These are phyloP conservation scores for Symbiotaphrina buchneri DNA, from an alignment of 495 filamentous ascomycete species.

Conservation along the genomic window DNA sequence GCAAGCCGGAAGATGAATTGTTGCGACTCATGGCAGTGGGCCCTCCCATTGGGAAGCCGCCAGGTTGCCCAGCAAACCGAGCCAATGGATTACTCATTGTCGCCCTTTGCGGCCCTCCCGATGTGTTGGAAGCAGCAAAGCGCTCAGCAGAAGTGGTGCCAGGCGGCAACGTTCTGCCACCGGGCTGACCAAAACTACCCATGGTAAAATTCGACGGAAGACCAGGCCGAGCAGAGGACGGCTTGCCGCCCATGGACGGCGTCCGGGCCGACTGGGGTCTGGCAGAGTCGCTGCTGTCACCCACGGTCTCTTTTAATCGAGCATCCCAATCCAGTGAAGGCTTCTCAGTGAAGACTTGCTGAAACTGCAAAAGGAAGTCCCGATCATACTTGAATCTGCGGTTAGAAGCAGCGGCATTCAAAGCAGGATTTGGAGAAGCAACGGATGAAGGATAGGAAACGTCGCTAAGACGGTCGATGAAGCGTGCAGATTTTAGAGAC, in stretches of 20 bases:
- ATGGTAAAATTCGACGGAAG: constrained; percentile 28
- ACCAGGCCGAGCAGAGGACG: constrained; percentile 20
- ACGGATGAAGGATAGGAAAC: constrained; percentile 58
- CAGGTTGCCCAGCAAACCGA: constrained; percentile 28
- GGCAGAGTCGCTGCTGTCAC: constrained; percentile 47
- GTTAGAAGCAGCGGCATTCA: constrained; percentile 54
- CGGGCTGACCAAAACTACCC: constrained; percentile 38
- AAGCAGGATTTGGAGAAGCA: constrained; percentile 68
- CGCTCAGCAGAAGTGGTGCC: constrained; percentile 41
- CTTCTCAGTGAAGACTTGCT: constrained; percentile 83
- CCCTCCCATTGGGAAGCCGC: constrained; percentile 35
- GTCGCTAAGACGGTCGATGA: constrained; percentile 45
- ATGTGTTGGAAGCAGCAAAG: constrained; percentile 14
- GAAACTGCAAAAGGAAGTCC: constrained; percentile 93
- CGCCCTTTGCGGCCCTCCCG: constrained; percentile 16
- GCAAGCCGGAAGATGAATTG: constrained; percentile 28
- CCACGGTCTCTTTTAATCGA: constrained; percentile 66
- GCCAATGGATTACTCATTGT: constrained; percentile 32
- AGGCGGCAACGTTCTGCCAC: constrained; percentile 31
- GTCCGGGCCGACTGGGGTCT: constrained; percentile 30
- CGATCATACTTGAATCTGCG: constrained; percentile 89
- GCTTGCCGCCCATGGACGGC: constrained; percentile 25
- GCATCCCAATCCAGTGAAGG: constrained; percentile 76
- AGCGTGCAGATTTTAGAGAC: constrained; percentile 68
- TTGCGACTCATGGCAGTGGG: constrained; percentile 25